Evolutionary conservation across 768 basidiomycete genomes (phyloP).

Genomic region (Tricholoma matsutake): DNA sequence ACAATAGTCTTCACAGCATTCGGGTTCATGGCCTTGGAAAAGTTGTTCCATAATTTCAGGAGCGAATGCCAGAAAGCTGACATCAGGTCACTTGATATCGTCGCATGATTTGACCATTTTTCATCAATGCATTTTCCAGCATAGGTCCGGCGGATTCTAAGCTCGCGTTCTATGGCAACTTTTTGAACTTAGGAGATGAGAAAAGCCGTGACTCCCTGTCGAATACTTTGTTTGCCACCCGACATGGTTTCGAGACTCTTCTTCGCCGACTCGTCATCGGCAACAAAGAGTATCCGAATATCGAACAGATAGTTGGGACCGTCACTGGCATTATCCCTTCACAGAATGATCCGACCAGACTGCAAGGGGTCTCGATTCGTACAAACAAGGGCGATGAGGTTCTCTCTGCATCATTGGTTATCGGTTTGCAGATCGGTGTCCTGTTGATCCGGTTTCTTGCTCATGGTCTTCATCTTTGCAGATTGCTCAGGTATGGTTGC

Average conservation of each 20-base stretch:
- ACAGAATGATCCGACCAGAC: constrained; percentile 6
- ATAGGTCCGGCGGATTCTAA: constrained; percentile 16
- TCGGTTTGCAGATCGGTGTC: neutral
- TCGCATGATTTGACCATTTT: no score
- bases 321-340: constrained; percentile 24
- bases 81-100: neutral
- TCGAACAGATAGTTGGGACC: constrained; percentile 23
- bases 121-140: constrained; percentile 1
- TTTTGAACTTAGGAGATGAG: constrained; percentile 9
- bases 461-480: neutral
- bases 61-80: neutral
- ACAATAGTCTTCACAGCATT: constrained; percentile 1
- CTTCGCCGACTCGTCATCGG: constrained; percentile 24
- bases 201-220: constrained; percentile 10
- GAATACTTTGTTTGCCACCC: constrained; percentile 17
- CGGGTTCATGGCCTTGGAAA: neutral
- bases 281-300: constrained; percentile 16
- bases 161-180: constrained; percentile 11
- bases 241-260: constrained; percentile 27
- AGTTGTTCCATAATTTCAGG: neutral
- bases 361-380: constrained; percentile 14
- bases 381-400: neutral
- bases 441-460: neutral
- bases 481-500: constrained; percentile 31
- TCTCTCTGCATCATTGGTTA: neutral